These are phyloP conservation scores for Moniliophthora roreri DNA, from an alignment of 1,284 basidiomycete genomes.

Conservation along the genomic window DNA sequence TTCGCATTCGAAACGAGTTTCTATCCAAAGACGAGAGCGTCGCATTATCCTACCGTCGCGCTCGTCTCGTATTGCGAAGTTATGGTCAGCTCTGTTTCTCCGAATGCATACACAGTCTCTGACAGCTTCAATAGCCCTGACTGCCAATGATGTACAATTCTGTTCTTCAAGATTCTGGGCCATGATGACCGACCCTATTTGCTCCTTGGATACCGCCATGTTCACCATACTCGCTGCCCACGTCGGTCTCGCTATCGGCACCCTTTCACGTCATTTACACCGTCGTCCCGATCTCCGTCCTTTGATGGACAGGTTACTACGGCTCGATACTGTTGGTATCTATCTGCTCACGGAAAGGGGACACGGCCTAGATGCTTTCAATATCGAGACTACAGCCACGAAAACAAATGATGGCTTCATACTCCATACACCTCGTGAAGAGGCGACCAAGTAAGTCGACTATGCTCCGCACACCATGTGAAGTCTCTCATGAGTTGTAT, in stretches of 20 bases:
- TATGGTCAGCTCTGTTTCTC: conserved; percentile 34
- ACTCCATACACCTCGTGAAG: conserved; percentile 52
- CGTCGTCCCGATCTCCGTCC: conserved; percentile 46
- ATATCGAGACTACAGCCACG: conserved; percentile 60
- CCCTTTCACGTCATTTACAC: conserved; percentile 45
- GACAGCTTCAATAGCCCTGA: conserved; percentile 32
- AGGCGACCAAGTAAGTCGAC: conserved; percentile 52
- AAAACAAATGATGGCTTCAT: conserved; percentile 47
- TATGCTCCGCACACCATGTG: neutral
- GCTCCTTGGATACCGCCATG: conserved; percentile 46
- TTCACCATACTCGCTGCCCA: conserved; percentile 49
- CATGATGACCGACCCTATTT: conserved; percentile 49
- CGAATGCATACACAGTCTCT: conserved; percentile 6
- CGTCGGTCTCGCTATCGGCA: conserved; percentile 48
- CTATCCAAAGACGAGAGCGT: conserved; percentile 44
- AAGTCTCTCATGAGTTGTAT: neutral
- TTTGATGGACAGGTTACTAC: conserved; percentile 42
- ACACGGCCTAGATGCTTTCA: conserved; percentile 58
- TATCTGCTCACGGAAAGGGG: conserved; percentile 56
- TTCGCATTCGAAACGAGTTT: conserved; percentile 39
- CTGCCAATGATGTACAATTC: conserved; percentile 41
- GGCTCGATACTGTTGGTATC: conserved; percentile 49
- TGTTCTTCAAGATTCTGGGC: conserved; percentile 48
- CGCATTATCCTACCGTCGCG: conserved; percentile 47
- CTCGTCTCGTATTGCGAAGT: conserved; percentile 44